A percentile compares a stretch with the other conserved stretches of the same genome.
phyloP scores from a whole-genome alignment of 768 basidiomycete species.

The Galerina marginata region DNA sequence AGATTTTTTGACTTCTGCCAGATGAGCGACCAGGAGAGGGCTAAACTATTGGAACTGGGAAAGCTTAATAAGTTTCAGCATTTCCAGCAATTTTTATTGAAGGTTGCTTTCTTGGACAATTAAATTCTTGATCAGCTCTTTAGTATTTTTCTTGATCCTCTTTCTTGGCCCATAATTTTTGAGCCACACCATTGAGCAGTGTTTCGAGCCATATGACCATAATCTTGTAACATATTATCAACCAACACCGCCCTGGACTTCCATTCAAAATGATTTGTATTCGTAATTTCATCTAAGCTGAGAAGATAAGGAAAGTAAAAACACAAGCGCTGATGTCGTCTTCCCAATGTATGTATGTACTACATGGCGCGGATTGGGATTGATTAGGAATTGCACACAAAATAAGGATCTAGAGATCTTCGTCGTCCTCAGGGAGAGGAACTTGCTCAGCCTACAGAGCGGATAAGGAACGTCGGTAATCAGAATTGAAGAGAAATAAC shows the following conservation, averaged over 20 bases:
- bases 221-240: not conserved
- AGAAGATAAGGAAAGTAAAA: conserved; percentile 14
- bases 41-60: too few species aligned
- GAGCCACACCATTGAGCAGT: not conserved
- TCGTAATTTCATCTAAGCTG: conserved; percentile 18
- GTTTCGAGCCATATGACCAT: too few species aligned
- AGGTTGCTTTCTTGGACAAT: not conserved
- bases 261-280: conserved; percentile 12
- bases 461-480: conserved; percentile 9
- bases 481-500: conserved; percentile 18
- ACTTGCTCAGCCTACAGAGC: conserved; percentile 76
- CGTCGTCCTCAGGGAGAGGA: conserved; percentile 98
- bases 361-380: conserved; percentile 17
- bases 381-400: conserved; percentile 5
- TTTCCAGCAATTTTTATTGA: conserved; percentile 7
- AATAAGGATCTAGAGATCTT: conserved; percentile 64
- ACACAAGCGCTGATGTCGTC: conserved; percentile 2
- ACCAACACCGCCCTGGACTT: not conserved
- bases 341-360: conserved; percentile 9
- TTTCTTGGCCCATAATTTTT: not conserved
- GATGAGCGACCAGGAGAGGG: not conserved
- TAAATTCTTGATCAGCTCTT: not conserved
- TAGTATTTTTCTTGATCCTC: not conserved
- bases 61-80: too few species aligned
- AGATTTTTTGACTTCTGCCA: conserved; percentile 23